Percentiles rank a stretch among this genome's conserved stretches.
phyloP scores from a whole-genome alignment of 2,329 filamentous ascomycete species.

The Curvularia spicifera region DNA sequence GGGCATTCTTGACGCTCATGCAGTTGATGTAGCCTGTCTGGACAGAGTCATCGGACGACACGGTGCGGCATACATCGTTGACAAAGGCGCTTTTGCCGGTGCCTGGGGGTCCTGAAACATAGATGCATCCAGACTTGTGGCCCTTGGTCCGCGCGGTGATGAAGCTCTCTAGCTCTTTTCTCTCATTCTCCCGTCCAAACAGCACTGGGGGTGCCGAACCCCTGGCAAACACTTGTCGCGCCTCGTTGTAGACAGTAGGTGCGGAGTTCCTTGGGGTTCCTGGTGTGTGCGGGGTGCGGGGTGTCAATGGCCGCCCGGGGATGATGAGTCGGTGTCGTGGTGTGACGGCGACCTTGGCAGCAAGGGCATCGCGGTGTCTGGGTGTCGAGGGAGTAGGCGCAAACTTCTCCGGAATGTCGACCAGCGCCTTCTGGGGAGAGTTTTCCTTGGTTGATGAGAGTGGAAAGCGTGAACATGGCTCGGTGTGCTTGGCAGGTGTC shows the following conservation, averaged over 20 bases:
- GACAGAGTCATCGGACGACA: constrained; percentile 60
- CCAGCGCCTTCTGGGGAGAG: constrained; percentile 55
- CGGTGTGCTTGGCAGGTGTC: constrained; percentile 58
- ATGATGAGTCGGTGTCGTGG: constrained; percentile 85
- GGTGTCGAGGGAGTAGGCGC: constrained; percentile 69
- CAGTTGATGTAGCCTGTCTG: constrained; percentile 88
- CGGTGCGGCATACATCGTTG: constrained; percentile 72
- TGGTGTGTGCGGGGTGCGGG: constrained; percentile 78
- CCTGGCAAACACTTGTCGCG: constrained; percentile 84
- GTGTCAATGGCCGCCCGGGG: constrained; percentile 74
- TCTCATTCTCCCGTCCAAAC: constrained; percentile 76
- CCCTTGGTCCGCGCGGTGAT: constrained; percentile 67
- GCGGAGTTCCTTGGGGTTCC: constrained; percentile 68
- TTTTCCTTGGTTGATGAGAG: constrained; percentile 57
- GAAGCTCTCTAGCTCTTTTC: constrained; percentile 71
- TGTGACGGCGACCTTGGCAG: constrained; percentile 72
- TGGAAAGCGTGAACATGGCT: constrained; percentile 51
- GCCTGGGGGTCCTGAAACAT: constrained; percentile 93
- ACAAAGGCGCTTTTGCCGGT: constrained; percentile 97
- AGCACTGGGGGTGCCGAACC: constrained; percentile 76
- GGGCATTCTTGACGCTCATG: constrained; percentile 91
- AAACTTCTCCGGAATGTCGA: constrained; percentile 57
- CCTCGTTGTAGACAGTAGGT: constrained; percentile 83
- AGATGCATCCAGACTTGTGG: constrained; percentile 78
- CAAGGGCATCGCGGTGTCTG: constrained; percentile 78